These are phyloP conservation scores for Nicotiana undulata DNA, from an alignment of 257 asterid genomes.

Conservation along the genomic window DNA sequence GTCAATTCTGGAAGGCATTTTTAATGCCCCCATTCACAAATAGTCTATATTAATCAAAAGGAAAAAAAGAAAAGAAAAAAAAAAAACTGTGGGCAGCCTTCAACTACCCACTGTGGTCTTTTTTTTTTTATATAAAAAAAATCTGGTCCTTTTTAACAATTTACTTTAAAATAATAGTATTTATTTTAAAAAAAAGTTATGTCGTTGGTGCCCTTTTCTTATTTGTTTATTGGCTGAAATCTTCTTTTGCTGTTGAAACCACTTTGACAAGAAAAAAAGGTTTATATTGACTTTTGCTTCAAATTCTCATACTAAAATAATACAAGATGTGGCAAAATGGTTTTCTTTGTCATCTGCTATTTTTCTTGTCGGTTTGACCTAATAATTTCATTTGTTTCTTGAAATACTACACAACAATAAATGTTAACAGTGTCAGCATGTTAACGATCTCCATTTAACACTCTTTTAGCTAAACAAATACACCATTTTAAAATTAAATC, in stretches of 20 bases:
- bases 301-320: neutral
- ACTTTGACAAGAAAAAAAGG: neutral
- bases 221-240: neutral
- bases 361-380: neutral
- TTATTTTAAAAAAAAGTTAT: neutral
- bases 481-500: neutral
- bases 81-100: neutral
- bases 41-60: neutral
- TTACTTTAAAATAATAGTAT: neutral
- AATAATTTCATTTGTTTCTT: neutral
- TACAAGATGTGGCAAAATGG: constrained; percentile 3
- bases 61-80: too few relatives aligned
- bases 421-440: neutral
- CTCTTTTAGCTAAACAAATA: neutral
- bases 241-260: neutral
- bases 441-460: neutral
- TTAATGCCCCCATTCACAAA: neutral
- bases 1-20: neutral
- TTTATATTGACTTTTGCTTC: neutral
- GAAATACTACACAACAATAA: neutral
- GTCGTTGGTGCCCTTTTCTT: neutral
- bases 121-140: neutral
- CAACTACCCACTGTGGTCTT: neutral
- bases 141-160: too few relatives aligned
- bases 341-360: constrained; percentile 1